Percentiles rank a stretch among this genome's conserved stretches.
These are phyloP conservation scores for Fusarium piperis DNA, from an alignment of 2,329 filamentous ascomycete species.

Conservation along the genomic window DNA sequence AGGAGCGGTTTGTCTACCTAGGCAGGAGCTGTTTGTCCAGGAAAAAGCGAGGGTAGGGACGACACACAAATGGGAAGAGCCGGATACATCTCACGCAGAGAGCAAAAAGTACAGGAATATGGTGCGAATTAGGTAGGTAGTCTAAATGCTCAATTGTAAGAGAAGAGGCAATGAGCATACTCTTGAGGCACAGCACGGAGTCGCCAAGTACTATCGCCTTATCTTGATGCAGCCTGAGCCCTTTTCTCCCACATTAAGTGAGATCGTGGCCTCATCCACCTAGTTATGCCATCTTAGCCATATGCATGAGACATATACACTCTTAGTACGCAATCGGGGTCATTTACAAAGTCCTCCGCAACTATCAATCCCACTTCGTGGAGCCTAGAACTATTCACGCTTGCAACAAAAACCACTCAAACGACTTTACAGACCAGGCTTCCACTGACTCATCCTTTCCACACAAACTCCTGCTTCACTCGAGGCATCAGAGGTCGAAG, in stretches of 20 bases:
- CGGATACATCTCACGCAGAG: neutral
- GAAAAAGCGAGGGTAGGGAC: neutral
- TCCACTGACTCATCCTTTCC: slow-evolving; percentile 2
- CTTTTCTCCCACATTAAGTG: neutral
- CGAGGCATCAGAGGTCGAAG: slow-evolving; percentile 51
- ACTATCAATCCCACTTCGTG: neutral
- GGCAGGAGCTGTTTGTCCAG: too few species aligned
- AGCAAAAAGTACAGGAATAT: neutral
- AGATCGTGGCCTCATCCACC: too few species aligned
- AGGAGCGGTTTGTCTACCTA: too few species aligned
- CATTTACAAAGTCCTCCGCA: neutral
- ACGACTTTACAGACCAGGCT: neutral
- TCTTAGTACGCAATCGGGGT: neutral
- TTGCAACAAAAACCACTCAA: neutral
- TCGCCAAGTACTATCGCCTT: neutral
- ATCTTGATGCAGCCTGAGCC: neutral
- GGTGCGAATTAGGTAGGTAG: too few species aligned
- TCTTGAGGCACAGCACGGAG: neutral
- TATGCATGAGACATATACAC: neutral
- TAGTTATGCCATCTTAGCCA: neutral
- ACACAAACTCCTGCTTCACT: slow-evolving; percentile 38
- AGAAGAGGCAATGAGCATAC: neutral
- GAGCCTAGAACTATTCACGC: neutral
- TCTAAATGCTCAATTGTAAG: neutral
- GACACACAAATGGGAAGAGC: neutral